Conservation (phyloP, 2,329 filamentous ascomycete genomes). For the Cladobotryum protrusum region DNA sequence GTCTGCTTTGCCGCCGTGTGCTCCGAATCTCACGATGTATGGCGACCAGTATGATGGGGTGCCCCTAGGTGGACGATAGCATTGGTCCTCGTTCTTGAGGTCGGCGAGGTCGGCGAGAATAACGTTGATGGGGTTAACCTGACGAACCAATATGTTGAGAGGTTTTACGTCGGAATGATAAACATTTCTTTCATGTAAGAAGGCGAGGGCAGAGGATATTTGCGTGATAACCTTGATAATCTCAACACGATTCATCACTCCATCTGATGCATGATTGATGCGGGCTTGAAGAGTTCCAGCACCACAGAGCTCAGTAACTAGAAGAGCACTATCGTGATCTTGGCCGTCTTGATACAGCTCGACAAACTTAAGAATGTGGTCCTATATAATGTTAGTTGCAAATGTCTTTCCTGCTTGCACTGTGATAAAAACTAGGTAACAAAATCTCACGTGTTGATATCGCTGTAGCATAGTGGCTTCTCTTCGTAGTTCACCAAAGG, state of each 20-base stretch:
- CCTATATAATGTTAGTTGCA: conserved; percentile 11
- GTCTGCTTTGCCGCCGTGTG: conserved; percentile 21
- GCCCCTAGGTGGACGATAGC: conserved; percentile 15
- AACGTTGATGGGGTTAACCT: conserved; percentile 21
- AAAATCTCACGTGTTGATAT: conserved; percentile 21
- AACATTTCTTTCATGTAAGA: conserved; percentile 18
- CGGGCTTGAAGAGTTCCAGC: conserved; percentile 22
- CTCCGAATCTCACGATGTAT: conserved; percentile 16
- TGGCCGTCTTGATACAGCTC: conserved; percentile 21
- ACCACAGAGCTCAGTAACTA: conserved; percentile 27
- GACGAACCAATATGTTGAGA: conserved; percentile 25
- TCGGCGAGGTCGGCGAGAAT: conserved; percentile 28
- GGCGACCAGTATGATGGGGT: conserved; percentile 26
- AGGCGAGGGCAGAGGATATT: conserved; percentile 19
- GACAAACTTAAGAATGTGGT: conserved; percentile 23
- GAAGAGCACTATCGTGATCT: conserved; percentile 15
- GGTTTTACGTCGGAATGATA: conserved; percentile 29
- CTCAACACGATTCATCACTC: conserved; percentile 15
- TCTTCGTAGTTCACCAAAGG: conserved; percentile 16
- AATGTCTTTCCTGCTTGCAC: not conserved
- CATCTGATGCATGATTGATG: conserved; percentile 17
- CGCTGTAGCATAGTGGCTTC: conserved; percentile 19
- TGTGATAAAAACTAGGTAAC: too few relatives aligned
- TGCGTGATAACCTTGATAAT: conserved; percentile 19
- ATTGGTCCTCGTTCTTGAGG: conserved; percentile 14